Evolutionary conservation across 2,329 filamentous ascomycete species (phyloP), one percentile per base, ranked within the genome.

Genomic region (Aspergillus versicolor): DNA sequence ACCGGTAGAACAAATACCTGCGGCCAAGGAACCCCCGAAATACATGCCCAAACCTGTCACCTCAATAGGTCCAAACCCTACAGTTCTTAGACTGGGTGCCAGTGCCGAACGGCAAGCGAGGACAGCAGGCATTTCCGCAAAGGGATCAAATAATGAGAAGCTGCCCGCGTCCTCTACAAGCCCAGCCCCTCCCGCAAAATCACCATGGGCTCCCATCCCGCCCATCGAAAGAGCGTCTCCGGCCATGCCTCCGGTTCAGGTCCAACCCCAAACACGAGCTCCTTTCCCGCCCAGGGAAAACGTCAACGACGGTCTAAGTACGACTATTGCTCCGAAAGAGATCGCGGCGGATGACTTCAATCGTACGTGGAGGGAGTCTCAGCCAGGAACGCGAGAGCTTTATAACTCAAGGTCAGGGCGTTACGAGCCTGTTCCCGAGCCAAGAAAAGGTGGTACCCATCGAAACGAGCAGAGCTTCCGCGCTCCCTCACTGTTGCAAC

Each of bases 361-460:
- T 71, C 84, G 94, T 61, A 85, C 88, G 34, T 96, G 90, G 88
- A 84, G 89, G 67, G 91, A 96, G 60, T 84, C 87, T 5, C 80
- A 82, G 37, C 70, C 79, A 0, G 80, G 83, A 55, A 87, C 85
- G 60, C 82, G 90, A 56, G 92, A 97, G 72, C 80, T 97, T 0
- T 97, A 87, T 77, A 97, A 97, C 71, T 96, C 93, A n/a, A 89
- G 95, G 54, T 96, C 91, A 53, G 93, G 93, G 17, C 88, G 91
- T 50, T 96, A 96, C 65, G 93, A 97, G 70, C 92, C 92, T 15
- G 93, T 92, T 3, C 80, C 84, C 52, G 91, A 96, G 54, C 80
- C 77, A 61, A 87, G 92, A 38, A 86, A 91, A 62, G 85, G 84
- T 17, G 86, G 27, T 12, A 21, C 88, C 30, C 78, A 84, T 62